These are phyloP conservation scores for Solanum sitiens DNA, from an alignment of 257 asterid species.

Conservation along the genomic window DNA sequence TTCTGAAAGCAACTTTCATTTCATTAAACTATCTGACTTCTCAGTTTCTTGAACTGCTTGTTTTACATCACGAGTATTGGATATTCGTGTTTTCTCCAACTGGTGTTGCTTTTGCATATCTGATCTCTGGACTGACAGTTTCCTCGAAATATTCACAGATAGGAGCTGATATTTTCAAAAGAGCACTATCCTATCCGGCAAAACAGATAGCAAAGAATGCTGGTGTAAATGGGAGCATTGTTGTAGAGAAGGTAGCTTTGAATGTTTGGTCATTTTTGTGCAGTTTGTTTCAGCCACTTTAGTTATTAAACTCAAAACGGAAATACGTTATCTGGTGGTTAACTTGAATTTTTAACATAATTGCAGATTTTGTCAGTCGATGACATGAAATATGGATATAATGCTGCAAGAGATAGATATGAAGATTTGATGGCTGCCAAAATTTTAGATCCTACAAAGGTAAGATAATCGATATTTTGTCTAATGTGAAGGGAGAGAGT, in stretches of 20 bases:
- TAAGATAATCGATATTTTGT: not conserved
- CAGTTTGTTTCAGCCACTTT: not conserved
- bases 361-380: constrained; percentile 58
- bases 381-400: constrained; percentile 53
- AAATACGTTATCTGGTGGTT: not conserved
- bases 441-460: constrained; percentile 83
- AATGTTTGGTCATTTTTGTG: not conserved
- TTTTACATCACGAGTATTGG: not conserved
- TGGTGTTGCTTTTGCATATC: not conserved
- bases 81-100: not conserved
- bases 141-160: constrained; percentile 23
- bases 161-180: constrained; percentile 75
- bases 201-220: constrained; percentile 83
- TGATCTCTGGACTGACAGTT: not conserved
- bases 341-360: not conserved
- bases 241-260: constrained; percentile 46
- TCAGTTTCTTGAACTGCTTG: not conserved
- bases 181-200: constrained; percentile 67
- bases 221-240: constrained; percentile 59
- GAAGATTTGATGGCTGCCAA: constrained; percentile 84
- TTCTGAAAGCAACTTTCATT: not conserved
- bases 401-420: constrained; percentile 62
- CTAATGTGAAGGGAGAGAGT: not conserved
- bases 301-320: not conserved
- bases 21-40: not conserved